Base-by-base conservation (phyloP, 1,284 basidiomycete genomes). In the Puccinia coronata region DNA sequence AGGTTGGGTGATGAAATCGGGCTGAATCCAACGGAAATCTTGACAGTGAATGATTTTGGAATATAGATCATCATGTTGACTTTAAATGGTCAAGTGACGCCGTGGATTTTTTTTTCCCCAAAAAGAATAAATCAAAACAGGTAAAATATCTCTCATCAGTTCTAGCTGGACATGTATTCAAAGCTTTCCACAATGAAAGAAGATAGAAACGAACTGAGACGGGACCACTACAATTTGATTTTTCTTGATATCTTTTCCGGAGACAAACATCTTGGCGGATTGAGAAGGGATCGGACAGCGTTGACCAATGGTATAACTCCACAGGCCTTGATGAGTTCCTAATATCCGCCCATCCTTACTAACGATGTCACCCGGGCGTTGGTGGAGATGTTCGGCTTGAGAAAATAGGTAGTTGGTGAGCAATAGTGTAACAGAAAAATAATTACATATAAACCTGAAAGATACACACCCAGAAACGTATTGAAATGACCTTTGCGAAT, bases 271-370 rank as follows among this genome's bases (percentile, higher is more conserved):
- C 83, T 89, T 90, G 74, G 89, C 85, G 0, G 86, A 85, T 87
- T 91, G 88, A 0, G 94, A 93, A 0, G 87, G 84, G 18, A 98
- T 86, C 34, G 90, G 89, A 0, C 93, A 92, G 5, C 89, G 87
- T 85, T 94, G 92, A 0, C 96, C 96, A 49, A 98, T 91, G 0
- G 96, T 98, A 83, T 91, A 93, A n/a, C 89, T 90, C 91, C 94
- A 96, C 0, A 96, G 86, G 0, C 96, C 96, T 0, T 88, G 82
- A 85, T 98, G 96, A 39, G 86, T 83, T 0, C 90, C 92, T 0
- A 94, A 76, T 0, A 87, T 84, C 43, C 88, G 87, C 6, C 91
- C 92, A 0, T 89, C 89, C 0, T 90, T 85, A 74, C 91, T 88
- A 57, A 94, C 87, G 12, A 98, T 91, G 1, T 89, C 88, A 0